phyloP scores from a whole-genome alignment of 805 yeast species.

The Wickerhamomyces silvicola region DNA sequence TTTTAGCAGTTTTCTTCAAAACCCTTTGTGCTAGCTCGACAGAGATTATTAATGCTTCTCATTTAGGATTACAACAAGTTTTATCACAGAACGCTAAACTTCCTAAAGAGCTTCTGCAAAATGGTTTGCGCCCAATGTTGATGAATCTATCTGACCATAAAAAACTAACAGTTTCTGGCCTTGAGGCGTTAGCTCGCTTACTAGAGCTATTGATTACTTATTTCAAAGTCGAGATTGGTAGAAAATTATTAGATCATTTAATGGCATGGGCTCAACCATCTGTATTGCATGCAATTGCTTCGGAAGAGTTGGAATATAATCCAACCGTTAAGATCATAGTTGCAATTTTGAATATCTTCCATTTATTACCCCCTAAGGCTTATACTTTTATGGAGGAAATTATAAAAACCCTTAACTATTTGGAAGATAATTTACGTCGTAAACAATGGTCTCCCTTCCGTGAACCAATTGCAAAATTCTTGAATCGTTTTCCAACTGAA shows the following conservation, averaged over 20 bases:
- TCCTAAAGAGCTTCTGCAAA: slow-evolving; percentile 92
- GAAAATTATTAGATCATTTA: slow-evolving; percentile 84
- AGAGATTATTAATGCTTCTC: slow-evolving; percentile 89
- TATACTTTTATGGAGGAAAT: slow-evolving; percentile 86
- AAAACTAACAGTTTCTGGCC: slow-evolving; percentile 78
- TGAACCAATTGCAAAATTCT: slow-evolving; percentile 78
- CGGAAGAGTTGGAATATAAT: slow-evolving; percentile 73
- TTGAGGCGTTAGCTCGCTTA: slow-evolving; percentile 84
- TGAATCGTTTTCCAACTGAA: slow-evolving; percentile 76
- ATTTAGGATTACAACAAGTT: slow-evolving; percentile 77
- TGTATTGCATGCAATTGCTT: slow-evolving; percentile 66
- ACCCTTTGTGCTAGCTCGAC: slow-evolving; percentile 81
- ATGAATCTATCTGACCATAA: slow-evolving; percentile 94
- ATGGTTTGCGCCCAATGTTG: slow-evolving; percentile 90
- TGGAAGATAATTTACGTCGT: slow-evolving; percentile 80
- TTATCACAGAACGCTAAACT: slow-evolving; percentile 79
- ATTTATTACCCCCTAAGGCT: slow-evolving; percentile 86
- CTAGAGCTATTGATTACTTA: slow-evolving; percentile 84
- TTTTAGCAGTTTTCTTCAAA: slow-evolving; percentile 90
- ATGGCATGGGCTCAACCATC: slow-evolving; percentile 94
- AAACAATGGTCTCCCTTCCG: slow-evolving; percentile 87
- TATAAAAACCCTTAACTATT: slow-evolving; percentile 62
- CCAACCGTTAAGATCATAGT: slow-evolving; percentile 81
- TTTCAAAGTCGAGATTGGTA: slow-evolving; percentile 94
- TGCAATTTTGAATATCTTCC: slow-evolving; percentile 87